phyloP scores from a whole-genome alignment of 148 eudicot genomes.

The Heliosperma pusillum region DNA sequence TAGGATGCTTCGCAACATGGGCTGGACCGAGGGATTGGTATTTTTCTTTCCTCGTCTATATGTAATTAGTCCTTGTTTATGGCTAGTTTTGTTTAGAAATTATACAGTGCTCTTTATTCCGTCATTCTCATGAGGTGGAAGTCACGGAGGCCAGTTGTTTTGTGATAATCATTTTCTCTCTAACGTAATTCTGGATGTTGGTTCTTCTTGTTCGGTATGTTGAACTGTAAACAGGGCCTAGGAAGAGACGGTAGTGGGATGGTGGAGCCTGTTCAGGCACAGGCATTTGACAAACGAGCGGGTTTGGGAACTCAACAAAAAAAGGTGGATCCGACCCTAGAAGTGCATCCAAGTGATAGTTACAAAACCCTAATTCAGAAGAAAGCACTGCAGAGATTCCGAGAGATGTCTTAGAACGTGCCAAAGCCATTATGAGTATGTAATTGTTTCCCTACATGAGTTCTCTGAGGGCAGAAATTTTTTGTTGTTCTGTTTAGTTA shows the following conservation, averaged over 20 bases:
- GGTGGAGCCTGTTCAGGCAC: constrained; percentile 95
- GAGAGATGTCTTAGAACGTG: constrained; percentile 48
- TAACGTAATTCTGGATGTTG: constrained; percentile 46
- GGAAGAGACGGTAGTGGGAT: constrained; percentile 97
- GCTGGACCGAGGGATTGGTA: constrained; percentile 99
- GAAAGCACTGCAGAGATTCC: constrained; percentile 91
- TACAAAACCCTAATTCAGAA: constrained; percentile 88
- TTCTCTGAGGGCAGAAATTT: background rate
- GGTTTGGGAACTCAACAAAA: constrained; percentile 92
- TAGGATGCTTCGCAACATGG: constrained; percentile 98
- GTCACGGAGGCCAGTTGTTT: constrained; percentile 18
- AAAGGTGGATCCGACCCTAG: constrained; percentile 73
- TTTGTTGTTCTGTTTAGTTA: background rate
- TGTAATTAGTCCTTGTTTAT: background rate
- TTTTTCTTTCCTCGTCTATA: constrained; percentile 34
- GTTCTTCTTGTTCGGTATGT: constrained; percentile 28
- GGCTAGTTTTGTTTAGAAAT: background rate
- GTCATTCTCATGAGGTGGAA: constrained; percentile 5
- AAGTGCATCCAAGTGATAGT: constrained; percentile 95
- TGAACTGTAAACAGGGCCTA: constrained; percentile 58
- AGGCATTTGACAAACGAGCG: constrained; percentile 67
- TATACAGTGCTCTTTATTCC: background rate
- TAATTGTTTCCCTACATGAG: background rate
- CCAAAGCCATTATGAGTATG: background rate
- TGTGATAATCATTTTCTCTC: constrained; percentile 23